phyloP scores from a whole-genome alignment of 208 protist genomes.

The Acanthamoeba castellanii region DNA sequence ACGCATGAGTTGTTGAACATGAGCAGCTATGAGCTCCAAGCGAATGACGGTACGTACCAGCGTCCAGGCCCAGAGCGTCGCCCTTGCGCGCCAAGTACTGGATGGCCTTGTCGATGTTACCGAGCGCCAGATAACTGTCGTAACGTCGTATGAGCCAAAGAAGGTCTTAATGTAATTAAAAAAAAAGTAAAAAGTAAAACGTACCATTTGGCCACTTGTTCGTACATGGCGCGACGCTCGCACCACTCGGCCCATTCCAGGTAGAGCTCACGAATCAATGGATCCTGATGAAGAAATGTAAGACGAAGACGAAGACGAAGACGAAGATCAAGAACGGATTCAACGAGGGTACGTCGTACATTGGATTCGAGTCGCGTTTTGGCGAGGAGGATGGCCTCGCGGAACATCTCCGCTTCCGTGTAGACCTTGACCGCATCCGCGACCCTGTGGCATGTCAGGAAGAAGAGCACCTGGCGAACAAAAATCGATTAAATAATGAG shows the following conservation, averaged over 20 bases:
- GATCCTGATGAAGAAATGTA: not conserved
- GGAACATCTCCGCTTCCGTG: constrained; percentile 38
- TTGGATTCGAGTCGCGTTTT: not conserved
- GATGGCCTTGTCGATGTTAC: constrained; percentile 44
- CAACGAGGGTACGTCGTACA: not conserved
- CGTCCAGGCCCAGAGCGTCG: constrained; percentile 24
- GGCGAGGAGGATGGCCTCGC: constrained; percentile 56
- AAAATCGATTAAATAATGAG: not conserved
- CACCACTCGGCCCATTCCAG: constrained; percentile 61
- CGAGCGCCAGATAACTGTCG: constrained; percentile 40
- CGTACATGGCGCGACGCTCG: constrained; percentile 36
- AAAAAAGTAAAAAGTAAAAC: not conserved
- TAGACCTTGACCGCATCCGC: not conserved
- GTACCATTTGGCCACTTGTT: constrained; percentile 68
- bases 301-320: no score
- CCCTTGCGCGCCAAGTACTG: constrained; percentile 53
- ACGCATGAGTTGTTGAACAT: not conserved
- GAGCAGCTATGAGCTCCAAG: not conserved
- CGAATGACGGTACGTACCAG: not conserved
- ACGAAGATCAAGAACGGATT: no score
- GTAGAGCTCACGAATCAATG: constrained; percentile 43
- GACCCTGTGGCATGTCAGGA: constrained; percentile 11
- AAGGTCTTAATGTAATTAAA: no score
- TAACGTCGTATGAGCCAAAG: not conserved
- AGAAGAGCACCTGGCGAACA: constrained; percentile 38